A percentile compares a stretch with the other conserved stretches of the same genome.
Conservation (phyloP, 352 stramenopile genomes). For the Phytopythium boreale region DNA sequence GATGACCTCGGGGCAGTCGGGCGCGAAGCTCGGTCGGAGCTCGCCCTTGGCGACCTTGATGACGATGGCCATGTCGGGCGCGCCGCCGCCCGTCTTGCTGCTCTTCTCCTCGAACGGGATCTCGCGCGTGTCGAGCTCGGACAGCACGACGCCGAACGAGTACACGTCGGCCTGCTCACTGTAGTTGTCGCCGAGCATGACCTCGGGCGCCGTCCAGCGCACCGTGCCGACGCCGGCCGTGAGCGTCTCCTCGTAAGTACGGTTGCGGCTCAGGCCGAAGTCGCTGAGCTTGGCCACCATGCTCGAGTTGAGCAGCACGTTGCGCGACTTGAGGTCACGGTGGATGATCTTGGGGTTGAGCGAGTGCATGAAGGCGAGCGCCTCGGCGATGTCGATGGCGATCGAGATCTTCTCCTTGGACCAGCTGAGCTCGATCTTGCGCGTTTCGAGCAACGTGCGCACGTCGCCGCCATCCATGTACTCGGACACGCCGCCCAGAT, state of each 20-base stretch:
- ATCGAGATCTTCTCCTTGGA: constrained; percentile 83
- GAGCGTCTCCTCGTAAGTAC: constrained; percentile 83
- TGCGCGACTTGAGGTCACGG: constrained; percentile 81
- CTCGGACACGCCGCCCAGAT: constrained; percentile 77
- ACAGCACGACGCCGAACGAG: constrained; percentile 87
- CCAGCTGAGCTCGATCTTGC: constrained; percentile 81
- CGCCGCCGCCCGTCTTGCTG: constrained; percentile 50
- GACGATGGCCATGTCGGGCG: constrained; percentile 81
- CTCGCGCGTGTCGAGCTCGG: constrained; percentile 82
- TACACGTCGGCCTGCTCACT: constrained; percentile 85
- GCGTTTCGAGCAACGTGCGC: constrained; percentile 76
- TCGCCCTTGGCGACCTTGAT: constrained; percentile 85
- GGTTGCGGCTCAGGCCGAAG: constrained; percentile 80
- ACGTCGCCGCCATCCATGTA: constrained; percentile 87
- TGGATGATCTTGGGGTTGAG: constrained; percentile 82
- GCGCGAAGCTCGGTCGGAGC: constrained; percentile 71
- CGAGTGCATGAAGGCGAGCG: constrained; percentile 84
- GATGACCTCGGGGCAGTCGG: constrained; percentile 54
- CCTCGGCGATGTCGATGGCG: constrained; percentile 77
- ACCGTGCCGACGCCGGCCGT: constrained; percentile 81
- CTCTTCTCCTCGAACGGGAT: constrained; percentile 88
- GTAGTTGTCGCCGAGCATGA: constrained; percentile 89
- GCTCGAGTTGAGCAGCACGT: constrained; percentile 73
- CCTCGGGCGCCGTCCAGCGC: constrained; percentile 83
- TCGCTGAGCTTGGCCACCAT: constrained; percentile 86